A percentile compares a stretch with the other conserved stretches of the same genome.
These are phyloP conservation scores for Penicillium bialowiezense DNA, from an alignment of 495 filamentous ascomycete species.

Conservation along the genomic window DNA sequence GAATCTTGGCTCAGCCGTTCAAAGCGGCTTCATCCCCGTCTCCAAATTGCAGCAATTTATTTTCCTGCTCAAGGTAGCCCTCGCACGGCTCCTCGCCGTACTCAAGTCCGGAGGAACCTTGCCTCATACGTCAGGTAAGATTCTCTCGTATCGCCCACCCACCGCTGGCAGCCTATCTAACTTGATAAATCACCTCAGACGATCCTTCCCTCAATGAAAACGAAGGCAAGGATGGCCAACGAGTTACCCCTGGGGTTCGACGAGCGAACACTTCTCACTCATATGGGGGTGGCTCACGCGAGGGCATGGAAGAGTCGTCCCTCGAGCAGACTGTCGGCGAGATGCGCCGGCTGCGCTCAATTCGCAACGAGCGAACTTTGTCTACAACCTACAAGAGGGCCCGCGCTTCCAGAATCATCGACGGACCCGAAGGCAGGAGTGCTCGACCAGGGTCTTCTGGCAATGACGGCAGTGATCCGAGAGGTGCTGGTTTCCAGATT, in stretches of 20 bases:
- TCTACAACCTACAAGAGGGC: constrained; percentile 90
- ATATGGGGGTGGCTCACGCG: constrained; percentile 57
- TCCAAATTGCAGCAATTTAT: constrained; percentile 91
- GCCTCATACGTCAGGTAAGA: constrained; percentile 66
- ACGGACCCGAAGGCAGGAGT: constrained; percentile 79
- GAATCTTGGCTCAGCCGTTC: constrained; percentile 44
- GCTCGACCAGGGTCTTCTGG: constrained; percentile 78
- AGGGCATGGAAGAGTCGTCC: constrained; percentile 64
- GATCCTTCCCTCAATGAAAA: constrained; percentile 68
- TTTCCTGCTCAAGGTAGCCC: constrained; percentile 84
- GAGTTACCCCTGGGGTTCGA: constrained; percentile 44
- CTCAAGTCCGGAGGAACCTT: constrained; percentile 78
- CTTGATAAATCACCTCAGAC: constrained; percentile 45
- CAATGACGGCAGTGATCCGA: constrained; percentile 56
- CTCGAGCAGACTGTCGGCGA: constrained; percentile 96
- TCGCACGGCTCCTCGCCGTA: constrained; percentile 84
- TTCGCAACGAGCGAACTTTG: constrained; percentile 87
- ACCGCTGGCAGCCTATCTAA: constrained; percentile 10
- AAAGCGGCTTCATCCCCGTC: constrained; percentile 59
- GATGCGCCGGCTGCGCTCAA: constrained; percentile 86
- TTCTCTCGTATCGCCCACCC: constrained; percentile 1
- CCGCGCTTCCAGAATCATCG: constrained; percentile 86
- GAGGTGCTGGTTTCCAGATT: constrained; percentile 67
- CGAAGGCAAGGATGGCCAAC: constrained; percentile 64
- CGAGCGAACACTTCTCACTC: constrained; percentile 70